Base-by-base conservation (phyloP, 2,329 filamentous ascomycete species). In the Colletotrichum australisinense region DNA sequence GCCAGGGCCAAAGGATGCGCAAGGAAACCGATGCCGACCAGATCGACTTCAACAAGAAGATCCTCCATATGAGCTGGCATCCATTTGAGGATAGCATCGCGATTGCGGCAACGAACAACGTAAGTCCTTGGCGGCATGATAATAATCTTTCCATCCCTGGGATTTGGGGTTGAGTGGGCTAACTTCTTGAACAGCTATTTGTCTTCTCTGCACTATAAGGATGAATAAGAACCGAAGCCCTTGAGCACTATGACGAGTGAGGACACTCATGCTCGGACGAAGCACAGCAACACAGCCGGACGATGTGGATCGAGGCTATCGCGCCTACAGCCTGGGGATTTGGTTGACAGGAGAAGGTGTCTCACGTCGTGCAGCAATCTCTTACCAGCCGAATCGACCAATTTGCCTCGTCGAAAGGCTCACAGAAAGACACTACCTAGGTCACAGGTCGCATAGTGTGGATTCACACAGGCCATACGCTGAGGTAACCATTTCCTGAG, bases 11-110 rank as follows among this genome's bases (percentile, higher is more conserved):
- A 82, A 91, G 97, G 78, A 98, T 99, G 97, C 93, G 95, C 80
- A 98, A 98, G 87, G 97, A 99, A 87, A 99, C 97, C 66, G 97
- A 99, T 84, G 97, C 97, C 72, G 96, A 99, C 84, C 96, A 98
- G 86, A 98, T 98, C 84, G 97, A 99, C 85, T 99, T 98, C 86
- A 98, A 98, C 90, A 99, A 98, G 91, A 99, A 99, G 91, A 99
- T 99, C 79, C 84, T 99, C 81, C 97, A 99, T 84, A 99, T 99
- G 97, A 98, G 96, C 86, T 99, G 97, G 97, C 97, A 99, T 91
- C 97, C 97, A 62, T 98, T 97, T 80, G 97, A 99, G 86, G 96
- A 99, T 86, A 98, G 96, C 86, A 99, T 99, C 86, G 97, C 97
- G 71, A 99, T 99, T 87, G 97, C 97, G 78, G 97, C 97, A 74